phyloP scores from a whole-genome alignment of 176 grass and related monocot species.

The Paspalum vaginatum region DNA sequence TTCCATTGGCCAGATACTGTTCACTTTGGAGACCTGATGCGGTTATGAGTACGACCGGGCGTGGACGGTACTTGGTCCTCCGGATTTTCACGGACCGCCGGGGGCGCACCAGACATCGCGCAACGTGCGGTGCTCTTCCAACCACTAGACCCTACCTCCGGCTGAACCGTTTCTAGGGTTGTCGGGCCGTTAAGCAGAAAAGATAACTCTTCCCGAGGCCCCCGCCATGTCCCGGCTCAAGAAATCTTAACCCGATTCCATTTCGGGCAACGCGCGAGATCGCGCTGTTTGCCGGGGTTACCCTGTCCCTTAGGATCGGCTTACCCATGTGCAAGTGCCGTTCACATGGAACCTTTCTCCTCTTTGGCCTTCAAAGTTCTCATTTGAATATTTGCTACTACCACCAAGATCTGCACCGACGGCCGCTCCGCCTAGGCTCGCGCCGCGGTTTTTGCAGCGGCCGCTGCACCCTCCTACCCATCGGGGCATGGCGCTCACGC shows the following conservation, averaged over 20 bases:
- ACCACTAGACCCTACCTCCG: conserved; percentile 66
- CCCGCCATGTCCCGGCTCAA: conserved; percentile 61
- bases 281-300: no score
- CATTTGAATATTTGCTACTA: conserved; percentile 81
- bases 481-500: no score
- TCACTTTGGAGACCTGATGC: conserved; percentile 81
- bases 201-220: conserved; percentile 72
- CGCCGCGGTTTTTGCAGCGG: no score
- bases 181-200: conserved; percentile 68
- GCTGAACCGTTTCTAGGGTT: conserved; percentile 65
- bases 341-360: conserved; percentile 29
- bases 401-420: conserved; percentile 69
- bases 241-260: conserved; percentile 62
- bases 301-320: no score
- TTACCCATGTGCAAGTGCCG: no score
- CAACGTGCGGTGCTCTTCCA: conserved; percentile 68
- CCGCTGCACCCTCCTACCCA: no score
- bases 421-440: conserved; percentile 44
- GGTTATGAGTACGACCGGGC: conserved; percentile 61
- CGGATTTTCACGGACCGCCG: conserved; percentile 51
- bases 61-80: conserved; percentile 44
- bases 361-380: conserved; percentile 73
- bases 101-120: conserved; percentile 57
- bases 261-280: conserved; percentile 14
- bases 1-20: conserved; percentile 53